These are phyloP conservation scores for Talaromyces proteolyticus DNA, from an alignment of 495 filamentous ascomycete genomes.

Conservation along the genomic window DNA sequence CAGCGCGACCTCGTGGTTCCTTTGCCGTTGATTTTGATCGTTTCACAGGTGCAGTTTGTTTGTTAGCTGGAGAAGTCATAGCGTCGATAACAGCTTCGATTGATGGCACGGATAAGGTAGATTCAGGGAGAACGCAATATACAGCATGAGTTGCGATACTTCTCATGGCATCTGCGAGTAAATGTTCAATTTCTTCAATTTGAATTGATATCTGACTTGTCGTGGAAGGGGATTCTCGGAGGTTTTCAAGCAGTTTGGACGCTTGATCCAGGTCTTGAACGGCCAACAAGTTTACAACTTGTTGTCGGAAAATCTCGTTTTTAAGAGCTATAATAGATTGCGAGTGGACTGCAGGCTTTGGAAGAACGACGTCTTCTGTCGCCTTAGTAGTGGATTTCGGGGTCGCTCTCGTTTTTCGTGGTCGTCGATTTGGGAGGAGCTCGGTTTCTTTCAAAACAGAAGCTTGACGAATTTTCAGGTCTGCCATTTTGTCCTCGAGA, in stretches of 20 bases:
- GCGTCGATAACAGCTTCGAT: constrained; percentile 22
- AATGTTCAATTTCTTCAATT: constrained; percentile 41
- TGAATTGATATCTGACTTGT: constrained; percentile 35
- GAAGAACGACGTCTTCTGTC: neutral
- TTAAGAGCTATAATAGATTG: constrained; percentile 48
- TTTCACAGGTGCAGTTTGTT: neutral
- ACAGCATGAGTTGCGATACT: constrained; percentile 74
- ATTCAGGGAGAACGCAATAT: constrained; percentile 85
- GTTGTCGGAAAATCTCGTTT: constrained; percentile 57
- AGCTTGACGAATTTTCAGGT: constrained; percentile 22
- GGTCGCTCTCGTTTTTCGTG: constrained; percentile 29
- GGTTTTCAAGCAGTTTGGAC: constrained; percentile 22
- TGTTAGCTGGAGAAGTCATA: neutral
- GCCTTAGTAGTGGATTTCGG: constrained; percentile 8
- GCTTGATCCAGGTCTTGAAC: constrained; percentile 35
- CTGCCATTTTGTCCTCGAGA: constrained; percentile 35
- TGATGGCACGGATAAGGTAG: constrained; percentile 77
- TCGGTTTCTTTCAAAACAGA: constrained; percentile 14
- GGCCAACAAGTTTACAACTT: constrained; percentile 44
- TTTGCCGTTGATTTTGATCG: constrained; percentile 1
- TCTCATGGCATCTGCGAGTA: constrained; percentile 52
- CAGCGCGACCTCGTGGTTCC: neutral
- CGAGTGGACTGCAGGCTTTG: constrained; percentile 14
- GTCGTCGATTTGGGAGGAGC: constrained; percentile 21
- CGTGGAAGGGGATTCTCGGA: constrained; percentile 26